A percentile compares a stretch with the other conserved stretches of the same genome.
Evolutionary conservation across 1,284 basidiomycete species (phyloP).

Genomic region (Trichosporon sp.): DNA sequence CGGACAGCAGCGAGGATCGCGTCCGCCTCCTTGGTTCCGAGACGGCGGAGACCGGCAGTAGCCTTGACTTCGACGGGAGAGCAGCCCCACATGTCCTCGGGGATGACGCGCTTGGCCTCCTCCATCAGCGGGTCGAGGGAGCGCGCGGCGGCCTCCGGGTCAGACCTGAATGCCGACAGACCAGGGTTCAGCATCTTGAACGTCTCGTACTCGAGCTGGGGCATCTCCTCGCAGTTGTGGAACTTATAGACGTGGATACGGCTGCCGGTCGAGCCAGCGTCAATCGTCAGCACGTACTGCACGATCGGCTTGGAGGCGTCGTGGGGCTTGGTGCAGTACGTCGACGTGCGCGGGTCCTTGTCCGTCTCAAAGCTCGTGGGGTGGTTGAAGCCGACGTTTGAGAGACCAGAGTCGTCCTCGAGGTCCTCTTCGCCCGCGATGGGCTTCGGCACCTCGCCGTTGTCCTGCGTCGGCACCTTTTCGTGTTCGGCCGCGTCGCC

Average conservation of each 20-base stretch:
- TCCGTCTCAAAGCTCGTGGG: conserved; percentile 55
- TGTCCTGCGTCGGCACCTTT: conserved; percentile 2
- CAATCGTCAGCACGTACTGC: conserved; percentile 96
- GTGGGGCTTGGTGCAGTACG: conserved; percentile 66
- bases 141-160: conserved; percentile 71
- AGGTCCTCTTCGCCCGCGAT: conserved; percentile 15
- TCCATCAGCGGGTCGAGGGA: conserved; percentile 80
- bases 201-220: conserved; percentile 88
- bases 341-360: conserved; percentile 47
- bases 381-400: conserved; percentile 27
- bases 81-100: conserved; percentile 68
- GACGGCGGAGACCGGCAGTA: conserved; percentile 83
- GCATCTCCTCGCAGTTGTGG: conserved; percentile 79
- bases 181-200: conserved; percentile 85
- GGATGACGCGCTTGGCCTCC: conserved; percentile 77
- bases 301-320: conserved; percentile 63
- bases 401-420: conserved; percentile 30
- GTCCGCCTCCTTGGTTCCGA: conserved; percentile 68
- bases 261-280: conserved; percentile 95
- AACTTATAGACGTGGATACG: conserved; percentile 98
- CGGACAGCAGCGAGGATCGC: conserved; percentile 81
- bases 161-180: conserved; percentile 67
- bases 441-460: conserved; percentile 7
- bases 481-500: conserved; percentile 3
- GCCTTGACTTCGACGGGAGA: conserved; percentile 93